Conservation (phyloP, 164 flowering plant species). For the Saururus chinensis region DNA sequence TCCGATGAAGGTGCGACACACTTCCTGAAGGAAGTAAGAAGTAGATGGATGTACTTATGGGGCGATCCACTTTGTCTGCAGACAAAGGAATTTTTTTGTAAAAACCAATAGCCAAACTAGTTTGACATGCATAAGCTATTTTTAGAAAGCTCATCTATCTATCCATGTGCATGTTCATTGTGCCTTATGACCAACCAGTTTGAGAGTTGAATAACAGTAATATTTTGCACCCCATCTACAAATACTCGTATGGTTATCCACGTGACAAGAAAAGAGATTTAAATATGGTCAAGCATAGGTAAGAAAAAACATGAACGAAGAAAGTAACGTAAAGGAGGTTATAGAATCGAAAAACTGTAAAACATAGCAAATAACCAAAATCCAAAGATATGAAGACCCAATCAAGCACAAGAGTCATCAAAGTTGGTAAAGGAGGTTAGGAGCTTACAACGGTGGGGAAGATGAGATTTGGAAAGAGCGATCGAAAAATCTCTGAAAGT, state of each 20-base stretch:
- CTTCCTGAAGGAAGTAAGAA: constrained; percentile 76
- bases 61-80: constrained; percentile 80
- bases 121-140: background rate
- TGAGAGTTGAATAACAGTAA: background rate
- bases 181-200: background rate
- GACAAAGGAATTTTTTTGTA: background rate
- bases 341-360: background rate
- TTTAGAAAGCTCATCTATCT: background rate
- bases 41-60: constrained; percentile 68
- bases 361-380: background rate
- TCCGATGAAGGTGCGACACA: constrained; percentile 69
- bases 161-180: background rate
- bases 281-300: too few relatives aligned
- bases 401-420: background rate
- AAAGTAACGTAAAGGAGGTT: background rate
- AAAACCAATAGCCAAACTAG: background rate
- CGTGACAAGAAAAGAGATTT: too few relatives aligned
- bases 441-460: constrained; percentile 59
- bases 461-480: constrained; percentile 52
- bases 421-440: background rate
- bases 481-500: constrained; percentile 71
- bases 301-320: too few relatives aligned
- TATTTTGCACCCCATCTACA: too few relatives aligned
- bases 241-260: too few relatives aligned
- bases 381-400: background rate